Base-by-base conservation (phyloP, 208 protist species). In the Trypanosoma congolense region DNA sequence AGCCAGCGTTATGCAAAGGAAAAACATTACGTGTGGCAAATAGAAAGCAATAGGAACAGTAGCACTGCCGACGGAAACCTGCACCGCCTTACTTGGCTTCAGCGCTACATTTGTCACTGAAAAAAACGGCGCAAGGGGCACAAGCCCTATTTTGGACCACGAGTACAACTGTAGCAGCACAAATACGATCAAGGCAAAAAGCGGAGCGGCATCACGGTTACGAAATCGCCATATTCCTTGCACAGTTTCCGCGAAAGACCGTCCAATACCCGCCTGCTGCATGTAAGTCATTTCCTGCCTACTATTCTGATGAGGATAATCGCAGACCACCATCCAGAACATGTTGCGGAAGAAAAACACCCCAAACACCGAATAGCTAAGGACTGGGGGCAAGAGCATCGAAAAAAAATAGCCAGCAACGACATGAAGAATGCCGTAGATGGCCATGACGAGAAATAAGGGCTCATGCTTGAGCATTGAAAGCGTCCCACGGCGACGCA, bases 311-410 rank as follows among this genome's bases (percentile, higher is more conserved):
- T 64, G 57, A 0, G 76, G 85, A 21, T 58, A 58, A 19, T 71
- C 63, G 52, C 54, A n/a, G 42, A 85, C 54, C 26, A 65, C 33
- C 31, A 72, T 68, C 63, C 70, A 87, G 29, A 77, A 12, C 12
- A 75, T 31, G 50, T 92, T 92, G 43, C 74, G 74, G 49, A 86
- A 84, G 22, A 87, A 77, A 70, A 77, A 89, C 4, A 73, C 8
- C 12, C 59, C 64, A 14, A 78, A 73, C 1, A 65, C 51, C 1
- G 81, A 33, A 60, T 79, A 74, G 54, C 66, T 79, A 22, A 80
- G 29, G 22, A 77, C 24, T 8, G 85, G 80, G 10, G 80, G 77
- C 29, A 92, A 16, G 41, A 87, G 14, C 19, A 44, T 65, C 18
- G 66, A 66, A 31, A 73, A 3, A 25, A 75, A 12, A 51, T 57